Base-by-base conservation (phyloP, 2,329 filamentous ascomycete species). In the Teratosphaeria zuluensis region DNA sequence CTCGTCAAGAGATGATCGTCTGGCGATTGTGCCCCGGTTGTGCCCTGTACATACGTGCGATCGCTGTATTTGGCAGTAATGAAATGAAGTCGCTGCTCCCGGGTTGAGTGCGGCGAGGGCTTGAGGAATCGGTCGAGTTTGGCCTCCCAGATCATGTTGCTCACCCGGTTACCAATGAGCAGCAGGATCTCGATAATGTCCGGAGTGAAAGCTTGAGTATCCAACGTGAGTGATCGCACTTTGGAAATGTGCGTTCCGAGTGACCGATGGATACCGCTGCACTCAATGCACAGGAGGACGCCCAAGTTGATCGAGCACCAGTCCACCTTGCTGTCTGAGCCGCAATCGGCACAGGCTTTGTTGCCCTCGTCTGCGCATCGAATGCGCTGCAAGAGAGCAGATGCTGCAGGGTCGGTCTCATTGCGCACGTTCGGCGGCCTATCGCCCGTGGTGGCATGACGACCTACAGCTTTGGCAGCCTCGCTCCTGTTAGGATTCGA, bases 301-400 rank as follows among this genome's bases (percentile, higher is more conserved):
- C 90, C 94, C 4, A 99, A 81, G 68, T 99, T 99, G 75, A 99
- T 96, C 0, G 94, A 97, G 31, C 97, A 94, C 94, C 94, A 99
- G 74, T 99, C 94, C 24, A 96, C 92, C 76, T 96, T 97, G 69
- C 86, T 84, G 35, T 88, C 87, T 7, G 91, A 95, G 11, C 90
- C 89, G 70, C 94, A 99, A 72, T 99, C 94, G 16, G 94, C 94
- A 71, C 94, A 99, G 82, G 88, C 89, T 65, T 84, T 87, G 74
- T 99, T 99, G 48, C 90, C 92, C 68, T 95, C 88, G 69, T 99
- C 94, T 55, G 88, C 89, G 59, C 95, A 89, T 55, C 92, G 87
- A 51, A 99, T 84, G 70, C 88, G 85, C 70, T 95, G 90, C 4
- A 99, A 81, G 8, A 99, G 79, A 61, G 92, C 89, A 3, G 68